Evolutionary conservation across 148 eudicot species (phyloP), one percentile per base, ranked within the genome.

Genomic region (Rhododendron williamsianum): DNA sequence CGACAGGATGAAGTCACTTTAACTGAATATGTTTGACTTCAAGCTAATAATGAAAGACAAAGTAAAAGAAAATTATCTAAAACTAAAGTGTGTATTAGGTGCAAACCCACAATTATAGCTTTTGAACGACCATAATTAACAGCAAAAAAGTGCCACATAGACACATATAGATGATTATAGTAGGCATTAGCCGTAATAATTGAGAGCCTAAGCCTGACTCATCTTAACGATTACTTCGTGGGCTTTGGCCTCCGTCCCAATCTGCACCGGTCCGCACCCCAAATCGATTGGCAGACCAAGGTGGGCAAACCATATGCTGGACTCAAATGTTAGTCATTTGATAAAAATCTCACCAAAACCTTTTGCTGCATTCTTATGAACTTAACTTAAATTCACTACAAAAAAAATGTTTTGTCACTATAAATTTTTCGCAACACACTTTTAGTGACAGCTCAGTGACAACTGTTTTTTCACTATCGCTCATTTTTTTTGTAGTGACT

Each of bases 91-190:
- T 51, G 46, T 13, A 56, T 51, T 74, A 81, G 89, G 89, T 88
- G 72, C 85, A 19, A 88, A 63, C 52, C 85, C 87, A 88, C 85
- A 71, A 88, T 85, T 36, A 84, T 87, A 65, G 56, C 65, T 80
- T 84, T 84, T 67, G 69, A 78, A 80, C 25, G 25, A 18, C 77
- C 78, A 30, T 48, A 56, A 52, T 87, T 84, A 78, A 51, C 65
- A 9, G 13, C 80, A 41, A 76, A 76, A 36, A 36, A 38, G 80
- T 18, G 51, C 6, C 77, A 30, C 38, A 19, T 56, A 56, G 63
- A 23, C 18, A 30, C 36, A 13, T 30, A 30, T 13, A 33, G 4
- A 67, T 25, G 76, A 71, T 71, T 71, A 13, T 11, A 12, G 18
- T 33, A 71, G 6, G 76, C 76, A 71, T 71, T 71, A 30, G 76